phyloP scores from a whole-genome alignment of 148 eudicot genomes.

The Fagopyrum esculentum region DNA sequence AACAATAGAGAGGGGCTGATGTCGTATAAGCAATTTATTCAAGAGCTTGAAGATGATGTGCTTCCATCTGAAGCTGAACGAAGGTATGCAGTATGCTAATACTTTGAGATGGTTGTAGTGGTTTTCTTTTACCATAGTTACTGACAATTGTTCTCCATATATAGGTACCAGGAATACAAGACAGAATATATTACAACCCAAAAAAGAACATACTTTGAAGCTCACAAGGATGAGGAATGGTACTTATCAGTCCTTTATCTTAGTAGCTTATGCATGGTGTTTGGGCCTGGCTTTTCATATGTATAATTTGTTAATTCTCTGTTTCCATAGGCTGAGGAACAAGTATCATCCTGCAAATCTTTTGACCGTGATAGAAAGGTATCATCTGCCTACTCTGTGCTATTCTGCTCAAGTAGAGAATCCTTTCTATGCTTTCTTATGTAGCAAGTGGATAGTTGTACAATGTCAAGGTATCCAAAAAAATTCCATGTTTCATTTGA shows the following conservation, averaged over 20 bases:
- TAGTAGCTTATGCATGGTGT: not conserved
- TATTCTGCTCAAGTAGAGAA: not conserved
- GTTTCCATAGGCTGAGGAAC: slow-evolving; percentile 69
- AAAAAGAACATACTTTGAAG: slow-evolving; percentile 83
- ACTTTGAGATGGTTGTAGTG: not conserved
- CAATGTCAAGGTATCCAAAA: not conserved
- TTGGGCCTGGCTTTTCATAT: not conserved
- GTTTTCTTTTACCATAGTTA: not conserved
- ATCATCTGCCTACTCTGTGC: not conserved
- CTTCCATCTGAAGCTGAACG: slow-evolving; percentile 95
- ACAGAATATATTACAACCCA: slow-evolving; percentile 88
- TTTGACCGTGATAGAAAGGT: slow-evolving; percentile 83
- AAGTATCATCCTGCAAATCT: slow-evolving; percentile 96
- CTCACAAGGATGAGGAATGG: slow-evolving; percentile 98
- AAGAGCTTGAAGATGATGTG: slow-evolving; percentile 99
- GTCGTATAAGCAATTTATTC: slow-evolving; percentile 98
- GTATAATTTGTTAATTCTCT: slow-evolving; percentile 7
- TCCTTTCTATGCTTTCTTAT: not conserved
- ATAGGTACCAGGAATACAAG: slow-evolving; percentile 89
- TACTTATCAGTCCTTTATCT: slow-evolving; percentile 18
- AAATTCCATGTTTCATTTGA: not conserved
- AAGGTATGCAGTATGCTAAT: slow-evolving; percentile 35
- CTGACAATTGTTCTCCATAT: not conserved
- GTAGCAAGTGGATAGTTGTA: not conserved
- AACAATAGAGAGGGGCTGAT: slow-evolving; percentile 73